Conservation (phyloP, 208 protist genomes). For the Naegleria gruberi region DNA sequence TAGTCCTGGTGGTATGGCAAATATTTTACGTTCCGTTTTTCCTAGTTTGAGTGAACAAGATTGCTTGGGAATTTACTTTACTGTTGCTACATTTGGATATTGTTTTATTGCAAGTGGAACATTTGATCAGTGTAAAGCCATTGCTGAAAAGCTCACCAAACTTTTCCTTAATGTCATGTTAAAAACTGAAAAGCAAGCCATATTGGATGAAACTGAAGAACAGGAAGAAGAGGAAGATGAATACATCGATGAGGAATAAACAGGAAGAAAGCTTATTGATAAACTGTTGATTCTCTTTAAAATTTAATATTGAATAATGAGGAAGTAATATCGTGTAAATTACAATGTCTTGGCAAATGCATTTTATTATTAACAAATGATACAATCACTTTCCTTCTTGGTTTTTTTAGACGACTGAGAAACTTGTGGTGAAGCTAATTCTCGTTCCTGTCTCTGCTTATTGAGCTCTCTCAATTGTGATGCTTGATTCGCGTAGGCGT, state of each 20-base stretch:
- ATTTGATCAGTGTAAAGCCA: neutral
- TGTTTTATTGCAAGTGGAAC: neutral
- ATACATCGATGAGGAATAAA: neutral
- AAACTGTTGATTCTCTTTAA: too few species aligned
- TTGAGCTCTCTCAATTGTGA: neutral
- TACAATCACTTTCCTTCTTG: neutral
- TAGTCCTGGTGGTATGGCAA: neutral
- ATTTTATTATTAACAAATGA: neutral
- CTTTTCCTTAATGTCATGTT: neutral
- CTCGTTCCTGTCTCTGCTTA: neutral
- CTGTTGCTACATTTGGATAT: neutral
- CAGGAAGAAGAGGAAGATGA: neutral
- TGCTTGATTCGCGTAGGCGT: neutral
- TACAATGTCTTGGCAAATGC: too few species aligned
- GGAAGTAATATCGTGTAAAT: too few species aligned
- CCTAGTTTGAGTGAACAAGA: neutral
- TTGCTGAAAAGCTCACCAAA: neutral
- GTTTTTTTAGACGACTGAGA: neutral
- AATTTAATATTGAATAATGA: too few species aligned
- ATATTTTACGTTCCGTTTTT: neutral
- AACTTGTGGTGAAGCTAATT: neutral
- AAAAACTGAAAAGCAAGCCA: neutral
- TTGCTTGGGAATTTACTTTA: neutral
- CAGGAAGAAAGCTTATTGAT: too few species aligned
- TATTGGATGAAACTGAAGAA: neutral